Percentiles rank a stretch among this genome's conserved stretches.
phyloP scores from a whole-genome alignment of 805 yeast genomes.

The Maudiozyma serrabonitensis region DNA sequence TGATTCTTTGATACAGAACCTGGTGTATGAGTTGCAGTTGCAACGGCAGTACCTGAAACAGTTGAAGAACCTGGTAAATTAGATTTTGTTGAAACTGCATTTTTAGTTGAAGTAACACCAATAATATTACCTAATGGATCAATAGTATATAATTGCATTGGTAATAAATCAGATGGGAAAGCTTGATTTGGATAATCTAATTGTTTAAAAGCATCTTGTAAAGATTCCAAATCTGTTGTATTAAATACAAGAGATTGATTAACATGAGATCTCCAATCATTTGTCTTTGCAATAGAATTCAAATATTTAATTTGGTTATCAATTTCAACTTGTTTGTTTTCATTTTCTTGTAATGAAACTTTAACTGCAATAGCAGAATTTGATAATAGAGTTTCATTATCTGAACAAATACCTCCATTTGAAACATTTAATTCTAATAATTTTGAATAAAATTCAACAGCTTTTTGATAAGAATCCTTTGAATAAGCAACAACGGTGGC shows the following conservation, averaged over 20 bases:
- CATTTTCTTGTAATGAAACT: conserved; percentile 17
- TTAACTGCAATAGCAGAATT: conserved; percentile 22
- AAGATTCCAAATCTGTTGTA: conserved; percentile 22
- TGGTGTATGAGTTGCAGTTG: conserved; percentile 2
- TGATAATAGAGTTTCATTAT: conserved; percentile 4
- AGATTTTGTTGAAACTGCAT: conserved; percentile 44
- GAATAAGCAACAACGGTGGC: conserved; percentile 45
- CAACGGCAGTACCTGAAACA: conserved; percentile 6
- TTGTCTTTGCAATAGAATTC: conserved; percentile 8
- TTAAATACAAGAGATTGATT: conserved; percentile 32
- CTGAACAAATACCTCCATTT: not conserved
- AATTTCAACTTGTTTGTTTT: conserved; percentile 17
- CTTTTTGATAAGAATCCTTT: conserved; percentile 32
- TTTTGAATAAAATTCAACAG: conserved; percentile 44
- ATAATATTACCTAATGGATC: conserved; percentile 80
- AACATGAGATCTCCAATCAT: conserved; percentile 45
- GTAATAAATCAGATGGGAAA: conserved; percentile 63
- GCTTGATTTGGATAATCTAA: conserved; percentile 38
- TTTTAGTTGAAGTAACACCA: conserved; percentile 61
- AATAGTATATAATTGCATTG: conserved; percentile 62
- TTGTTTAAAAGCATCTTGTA: conserved; percentile 22
- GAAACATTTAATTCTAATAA: conserved; percentile 11
- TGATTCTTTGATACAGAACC: conserved; percentile 11
- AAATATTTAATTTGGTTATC: conserved; percentile 14
- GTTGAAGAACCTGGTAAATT: conserved; percentile 7